Evolutionary conservation across 176 grass and related monocot genomes (phyloP), one percentile per base, ranked within the genome.

Genomic region (Eleusine indica): DNA sequence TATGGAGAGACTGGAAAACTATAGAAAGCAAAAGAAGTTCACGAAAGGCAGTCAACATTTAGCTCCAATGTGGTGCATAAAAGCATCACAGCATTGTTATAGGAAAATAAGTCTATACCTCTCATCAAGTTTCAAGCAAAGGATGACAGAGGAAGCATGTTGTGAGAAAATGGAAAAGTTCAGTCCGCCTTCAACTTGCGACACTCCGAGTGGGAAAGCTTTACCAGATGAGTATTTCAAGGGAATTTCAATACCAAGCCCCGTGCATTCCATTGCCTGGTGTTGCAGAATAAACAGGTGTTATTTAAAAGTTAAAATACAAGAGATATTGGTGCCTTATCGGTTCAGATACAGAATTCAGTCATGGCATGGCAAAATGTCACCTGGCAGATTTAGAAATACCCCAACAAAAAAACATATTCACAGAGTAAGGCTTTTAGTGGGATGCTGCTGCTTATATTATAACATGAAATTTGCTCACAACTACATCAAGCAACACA

Each of bases 91-190:
- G 10, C 85, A 76, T 38, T 5, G 35, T 66, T 78, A 38, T 60
- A 67, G 18, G 73, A 67, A 40, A 74, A 10, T 11, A 68, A 64
- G 64, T 51, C 19, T 68, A 40, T 84, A 97, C 95, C 95, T 84
- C 32, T 70, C 42, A 73, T 75, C 54, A 72, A 85, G 75, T 44
- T 89, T 91, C 71, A 99, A 78, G 75, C 89, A 99, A 84, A 99
- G 93, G 76, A 81, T 78, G 63, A 99, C 91, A 76, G 87, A 92
- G 75, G 87, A 94, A 83, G 96, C 91, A 85, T 99, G 83, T 48
- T 81, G 85, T 71, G 96, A 99, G 71, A 99, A 99, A 87, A 99
- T 86, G 8, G 93, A 91, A 40, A 99, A 99, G 78, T 99, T 99
- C 29, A 94, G 63, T 73, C 81, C 87, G 47, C 68, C 86, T 51